Evolutionary conservation across 805 yeast species (phyloP), one percentile per base, ranked within the genome.

Genomic region (Candida nemodendra): DNA sequence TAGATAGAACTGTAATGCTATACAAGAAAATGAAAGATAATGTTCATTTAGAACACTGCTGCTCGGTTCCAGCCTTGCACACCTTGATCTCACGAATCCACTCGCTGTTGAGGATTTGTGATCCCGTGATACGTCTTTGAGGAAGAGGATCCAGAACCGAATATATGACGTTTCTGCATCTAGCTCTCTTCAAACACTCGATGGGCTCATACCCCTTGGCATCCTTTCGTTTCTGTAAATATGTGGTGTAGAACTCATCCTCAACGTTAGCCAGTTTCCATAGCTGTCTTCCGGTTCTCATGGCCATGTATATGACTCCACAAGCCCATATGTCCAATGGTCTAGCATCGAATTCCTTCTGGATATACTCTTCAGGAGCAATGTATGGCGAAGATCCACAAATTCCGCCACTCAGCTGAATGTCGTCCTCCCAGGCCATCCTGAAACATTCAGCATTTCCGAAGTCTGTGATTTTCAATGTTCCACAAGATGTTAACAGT

Each of bases 91-190:
- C 95, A 42, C 97, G 69, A 0, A 95, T 95, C 98, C 98, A 91
- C 62, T 93, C 98, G 59, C 93, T 82, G 56, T 84, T 89, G 57
- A 93, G 68, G 18, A 90, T 78, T 63, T 91, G 97, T 51, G 78
- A 78, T 11, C 95, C 95, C 18, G 85, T 90, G 47, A 93, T 84
- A 58, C 98, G 74, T 51, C 97, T 74, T 11, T 74, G 68, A 4
- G 99, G 95, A 23, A 83, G 79, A 1, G 99, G 99, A 57, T 93
- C 98, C 50, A 93, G 68, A 38, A 93, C 84, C 15, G 96, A 86
- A 60, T 91, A 91, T 41, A 93, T 84, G 27, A 91, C 98, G 55
- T 91, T 91, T 36, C 96, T 71, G 58, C 98, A 90, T 51, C 95
- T 71, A 1, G 95, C 90, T 26, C 96, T 69, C 55, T 91, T 85